Evolutionary conservation across 108 stramenopile genomes (phyloP), one percentile per base, ranked within the genome.

Genomic region (Cyclostephanos tholiformis): DNA sequence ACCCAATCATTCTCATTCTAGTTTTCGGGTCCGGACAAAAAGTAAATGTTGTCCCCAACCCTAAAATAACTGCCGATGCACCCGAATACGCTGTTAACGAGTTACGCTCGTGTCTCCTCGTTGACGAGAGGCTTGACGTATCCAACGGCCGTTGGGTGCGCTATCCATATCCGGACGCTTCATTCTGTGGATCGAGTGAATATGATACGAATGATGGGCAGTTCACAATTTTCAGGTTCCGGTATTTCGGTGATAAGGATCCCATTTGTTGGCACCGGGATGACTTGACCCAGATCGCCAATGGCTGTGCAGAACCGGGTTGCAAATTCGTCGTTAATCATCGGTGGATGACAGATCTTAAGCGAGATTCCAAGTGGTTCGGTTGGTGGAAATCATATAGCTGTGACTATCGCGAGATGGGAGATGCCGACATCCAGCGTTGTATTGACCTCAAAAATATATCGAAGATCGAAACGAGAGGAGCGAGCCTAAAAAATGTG

Each of bases 211-310:
- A 10, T 11, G 51, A 13, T 23, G 50, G 20, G 14, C 51, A 12
- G 0, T 66, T 48, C 32, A 22, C 20, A 30, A 39, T 27, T 32
- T 67, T 58, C 30, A 19, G 25, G 23, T 12, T 55, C 10, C 22
- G 59, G 13, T 75, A 75, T 56, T 39, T 23, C 49, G 74, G 52
- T 1, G 69, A 64, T n/a, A 12, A 59, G 43, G 48, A 71, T 63
- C 80, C 76, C 29, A 26, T 29, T 38, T 85, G 80, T 50, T 85
- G 80, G 80, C 67, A 72, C 17, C 67, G 64, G 43, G 80, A 78
- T 29, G 80, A 85, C 62, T 48, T 85, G 70, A 77, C 49, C 7
- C 16, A 68, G 50, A 39, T 62, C 67, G 70, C 60, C 51, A 52
- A 59, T 27, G 1, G 2, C 1, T 84, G 83, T 70, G 46, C 17